Conservation (phyloP, 2,329 filamentous ascomycete species). For the Tricladium varicosporioides region DNA sequence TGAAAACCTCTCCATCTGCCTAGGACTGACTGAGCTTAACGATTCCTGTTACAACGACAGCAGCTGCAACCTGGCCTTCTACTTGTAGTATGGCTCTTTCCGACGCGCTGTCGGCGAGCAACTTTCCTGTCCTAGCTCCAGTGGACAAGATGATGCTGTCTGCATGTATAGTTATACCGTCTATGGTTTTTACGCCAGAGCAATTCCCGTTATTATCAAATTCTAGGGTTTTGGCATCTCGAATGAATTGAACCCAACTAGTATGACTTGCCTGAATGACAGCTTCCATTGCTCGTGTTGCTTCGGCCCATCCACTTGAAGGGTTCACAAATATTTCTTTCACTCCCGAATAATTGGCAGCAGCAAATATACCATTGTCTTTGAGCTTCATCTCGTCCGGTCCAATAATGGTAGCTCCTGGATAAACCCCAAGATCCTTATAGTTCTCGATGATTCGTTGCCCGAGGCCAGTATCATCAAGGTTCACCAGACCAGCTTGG, state of each 20-base stretch:
- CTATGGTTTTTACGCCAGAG: conserved; percentile 47
- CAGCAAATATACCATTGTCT: conserved; percentile 41
- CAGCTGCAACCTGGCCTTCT: conserved; percentile 53
- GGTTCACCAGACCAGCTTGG: conserved; percentile 47
- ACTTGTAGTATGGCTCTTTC: conserved; percentile 50
- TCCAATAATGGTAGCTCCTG: conserved; percentile 42
- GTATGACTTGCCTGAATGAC: conserved; percentile 43
- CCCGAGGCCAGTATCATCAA: conserved; percentile 45
- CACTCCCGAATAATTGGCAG: conserved; percentile 38
- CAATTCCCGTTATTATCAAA: conserved; percentile 47
- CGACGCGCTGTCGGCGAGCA: conserved; percentile 51
- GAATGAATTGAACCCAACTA: conserved; percentile 44
- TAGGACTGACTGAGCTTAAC: conserved; percentile 41
- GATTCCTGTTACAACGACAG: conserved; percentile 51
- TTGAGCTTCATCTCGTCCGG: conserved; percentile 39
- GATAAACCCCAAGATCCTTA: conserved; percentile 33
- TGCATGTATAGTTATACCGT: conserved; percentile 47
- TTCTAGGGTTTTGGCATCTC: conserved; percentile 43
- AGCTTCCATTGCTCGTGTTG: conserved; percentile 42
- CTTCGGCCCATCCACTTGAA: conserved; percentile 53
- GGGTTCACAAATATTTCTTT: conserved; percentile 47
- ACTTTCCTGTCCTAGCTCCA: conserved; percentile 53
- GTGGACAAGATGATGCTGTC: conserved; percentile 54
- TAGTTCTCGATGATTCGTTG: conserved; percentile 46
- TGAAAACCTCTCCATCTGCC: conserved; percentile 47